phyloP scores from a whole-genome alignment of 345 rosid species.

The Iberis pinnata region DNA sequence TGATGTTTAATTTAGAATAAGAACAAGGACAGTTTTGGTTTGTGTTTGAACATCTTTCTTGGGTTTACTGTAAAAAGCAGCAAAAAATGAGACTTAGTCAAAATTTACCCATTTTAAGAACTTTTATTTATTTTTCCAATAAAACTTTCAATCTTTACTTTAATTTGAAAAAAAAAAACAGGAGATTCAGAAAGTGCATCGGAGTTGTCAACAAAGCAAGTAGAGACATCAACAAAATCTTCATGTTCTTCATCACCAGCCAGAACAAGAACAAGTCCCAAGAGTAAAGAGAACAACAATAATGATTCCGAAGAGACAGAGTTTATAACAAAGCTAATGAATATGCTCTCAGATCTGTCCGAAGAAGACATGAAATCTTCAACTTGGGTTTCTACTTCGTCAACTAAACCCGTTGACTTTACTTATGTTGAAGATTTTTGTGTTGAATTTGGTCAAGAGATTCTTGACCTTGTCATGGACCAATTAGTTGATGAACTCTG shows the following conservation, averaged over 20 bases:
- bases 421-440: slow-evolving; percentile 41
- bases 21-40: neutral
- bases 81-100: slow-evolving; percentile 13
- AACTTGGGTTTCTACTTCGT: slow-evolving; percentile 35
- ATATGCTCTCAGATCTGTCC: slow-evolving; percentile 35
- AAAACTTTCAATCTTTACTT: slow-evolving; percentile 19
- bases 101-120: slow-evolving; percentile 9
- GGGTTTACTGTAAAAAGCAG: slow-evolving; percentile 22
- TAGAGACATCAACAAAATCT: slow-evolving; percentile 24
- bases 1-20: neutral
- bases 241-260: no score
- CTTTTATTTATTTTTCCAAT: neutral
- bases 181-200: slow-evolving; percentile 32
- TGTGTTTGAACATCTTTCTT: slow-evolving; percentile 10
- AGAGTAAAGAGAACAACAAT: slow-evolving; percentile 23
- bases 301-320: slow-evolving; percentile 26
- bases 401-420: slow-evolving; percentile 28
- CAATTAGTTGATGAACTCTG: slow-evolving; percentile 44
- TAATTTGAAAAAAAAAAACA: slow-evolving; percentile 27
- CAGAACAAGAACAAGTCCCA: slow-evolving; percentile 25
- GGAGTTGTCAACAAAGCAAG: slow-evolving; percentile 28
- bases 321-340: slow-evolving; percentile 31
- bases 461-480: slow-evolving; percentile 42
- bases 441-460: slow-evolving; percentile 40
- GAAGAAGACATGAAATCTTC: slow-evolving; percentile 42